Evolutionary conservation across 2,329 filamentous ascomycete species (phyloP), one percentile per base, ranked within the genome.

Genomic region (Colletotrichum tanaceti): DNA sequence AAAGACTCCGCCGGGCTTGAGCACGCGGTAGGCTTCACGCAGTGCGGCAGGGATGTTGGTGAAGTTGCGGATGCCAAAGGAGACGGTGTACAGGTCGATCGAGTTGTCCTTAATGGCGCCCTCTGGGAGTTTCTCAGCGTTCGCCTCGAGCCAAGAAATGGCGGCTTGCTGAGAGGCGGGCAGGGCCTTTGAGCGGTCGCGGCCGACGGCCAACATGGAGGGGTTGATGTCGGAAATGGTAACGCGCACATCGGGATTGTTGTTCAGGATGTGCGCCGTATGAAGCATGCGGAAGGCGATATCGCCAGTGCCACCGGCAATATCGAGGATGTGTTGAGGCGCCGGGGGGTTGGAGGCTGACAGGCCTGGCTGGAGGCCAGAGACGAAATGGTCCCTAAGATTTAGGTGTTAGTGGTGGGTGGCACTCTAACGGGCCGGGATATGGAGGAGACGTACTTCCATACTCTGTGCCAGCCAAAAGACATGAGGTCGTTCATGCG

Each of bases 401-500:
- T 53, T 13, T 35, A 18, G n/a, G 24, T 70, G 62, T 72, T 52
- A 70, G 70, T 64, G 32, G 22, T 32, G 39, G 28, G 20, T 43
- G 43, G 39, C 28, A 32, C 28, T 32, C 9, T 10, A 52, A 52
- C 35, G 41, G 32, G 22, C 16, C 16, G 39, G 52, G 57, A 44
- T 44, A 41, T 54, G 46, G 65, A 57, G 39, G 13, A 53, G n/a
- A 79, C 85, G 58, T 73, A 88, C 88, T 91, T 99, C 96, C 96
- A 99, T 44, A 99, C 84, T 50, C 96, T 92, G 80, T 99, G 96
- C 82, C 97, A 94, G 63, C 96, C 96, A 55, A 99, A 88, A 9
- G 96, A 98, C 96, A 99, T 99, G 73, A 98, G 87, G 79, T 99
- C 96, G 83, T 99, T 99, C 96, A 99, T 99, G 71, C 91, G 91